Conservation (phyloP, 768 basidiomycete species). For the Psilocybe tampanensis region DNA sequence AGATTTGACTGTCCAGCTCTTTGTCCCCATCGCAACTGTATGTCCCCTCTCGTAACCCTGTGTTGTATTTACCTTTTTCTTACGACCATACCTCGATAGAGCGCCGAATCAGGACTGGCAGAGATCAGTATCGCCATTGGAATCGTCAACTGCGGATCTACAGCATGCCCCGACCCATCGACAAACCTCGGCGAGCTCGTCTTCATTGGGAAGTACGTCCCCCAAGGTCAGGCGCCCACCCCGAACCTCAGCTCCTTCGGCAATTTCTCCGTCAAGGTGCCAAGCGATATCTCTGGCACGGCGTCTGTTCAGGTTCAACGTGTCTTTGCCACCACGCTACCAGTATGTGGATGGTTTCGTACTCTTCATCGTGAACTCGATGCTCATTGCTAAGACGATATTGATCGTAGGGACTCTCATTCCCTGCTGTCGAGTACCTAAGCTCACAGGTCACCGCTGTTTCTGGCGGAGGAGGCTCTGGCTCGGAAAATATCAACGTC, state of each 20-base stretch:
- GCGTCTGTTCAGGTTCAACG: constrained; percentile 8
- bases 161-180: constrained; percentile 8
- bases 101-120: constrained; percentile 5
- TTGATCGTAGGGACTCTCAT: neutral
- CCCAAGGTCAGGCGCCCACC: neutral
- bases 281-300: neutral
- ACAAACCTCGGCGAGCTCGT: constrained; percentile 7
- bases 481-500: neutral
- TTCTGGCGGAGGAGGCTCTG: neutral
- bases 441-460: neutral
- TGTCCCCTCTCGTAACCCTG: no score
- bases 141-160: constrained; percentile 6
- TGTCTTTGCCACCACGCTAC: neutral
- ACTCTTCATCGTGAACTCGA: neutral
- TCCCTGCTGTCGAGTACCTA: neutral
- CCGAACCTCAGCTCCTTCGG: constrained; percentile 3
- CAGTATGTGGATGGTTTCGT: neutral
- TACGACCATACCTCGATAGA: neutral
- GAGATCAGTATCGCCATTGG: constrained; percentile 13
- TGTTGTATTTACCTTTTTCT: no score
- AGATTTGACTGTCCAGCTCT: constrained; percentile 3
- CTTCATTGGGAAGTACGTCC: constrained; percentile 8
- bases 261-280: constrained; percentile 2
- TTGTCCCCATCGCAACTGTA: constrained; percentile 8
- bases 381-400: neutral